These are phyloP conservation scores for Monilinia vaccinii-corymbosi DNA, from an alignment of 2,329 filamentous ascomycete species.

Conservation along the genomic window DNA sequence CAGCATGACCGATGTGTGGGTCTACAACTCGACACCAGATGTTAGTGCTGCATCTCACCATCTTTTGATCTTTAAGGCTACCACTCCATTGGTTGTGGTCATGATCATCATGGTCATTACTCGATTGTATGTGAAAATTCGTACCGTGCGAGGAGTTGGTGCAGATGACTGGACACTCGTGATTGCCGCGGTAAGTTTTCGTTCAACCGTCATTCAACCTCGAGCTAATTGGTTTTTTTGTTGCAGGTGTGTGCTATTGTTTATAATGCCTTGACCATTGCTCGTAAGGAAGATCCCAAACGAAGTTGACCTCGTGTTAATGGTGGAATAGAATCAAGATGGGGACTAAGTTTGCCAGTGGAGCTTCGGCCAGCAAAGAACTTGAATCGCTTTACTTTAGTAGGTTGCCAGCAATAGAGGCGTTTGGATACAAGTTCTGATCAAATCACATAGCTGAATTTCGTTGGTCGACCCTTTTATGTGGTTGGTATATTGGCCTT, in stretches of 20 bases:
- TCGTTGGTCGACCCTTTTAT: slow-evolving; percentile 12
- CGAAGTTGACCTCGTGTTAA: neutral
- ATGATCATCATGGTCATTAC: neutral
- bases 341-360: slow-evolving; percentile 5
- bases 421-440: neutral
- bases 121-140: slow-evolving; percentile 1
- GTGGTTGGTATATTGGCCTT: slow-evolving; percentile 11
- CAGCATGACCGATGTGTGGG: slow-evolving; percentile 7
- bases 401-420: neutral
- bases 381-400: neutral
- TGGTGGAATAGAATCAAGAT: slow-evolving; percentile 3
- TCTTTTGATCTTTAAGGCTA: neutral
- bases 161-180: slow-evolving; percentile 2
- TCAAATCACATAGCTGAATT: slow-evolving; percentile 3
- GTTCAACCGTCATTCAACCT: neutral
- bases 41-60: slow-evolving; percentile 1
- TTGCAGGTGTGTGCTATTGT: neutral
- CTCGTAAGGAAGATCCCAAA: neutral
- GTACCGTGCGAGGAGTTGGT: slow-evolving; percentile 6
- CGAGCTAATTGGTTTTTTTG: neutral
- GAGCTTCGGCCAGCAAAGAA: neutral
- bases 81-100: neutral
- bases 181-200: neutral
- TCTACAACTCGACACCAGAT: slow-evolving; percentile 6
- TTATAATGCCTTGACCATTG: neutral